phyloP scores from a whole-genome alignment of 2,329 filamentous ascomycete species.

The Tolypocladium capitatum region DNA sequence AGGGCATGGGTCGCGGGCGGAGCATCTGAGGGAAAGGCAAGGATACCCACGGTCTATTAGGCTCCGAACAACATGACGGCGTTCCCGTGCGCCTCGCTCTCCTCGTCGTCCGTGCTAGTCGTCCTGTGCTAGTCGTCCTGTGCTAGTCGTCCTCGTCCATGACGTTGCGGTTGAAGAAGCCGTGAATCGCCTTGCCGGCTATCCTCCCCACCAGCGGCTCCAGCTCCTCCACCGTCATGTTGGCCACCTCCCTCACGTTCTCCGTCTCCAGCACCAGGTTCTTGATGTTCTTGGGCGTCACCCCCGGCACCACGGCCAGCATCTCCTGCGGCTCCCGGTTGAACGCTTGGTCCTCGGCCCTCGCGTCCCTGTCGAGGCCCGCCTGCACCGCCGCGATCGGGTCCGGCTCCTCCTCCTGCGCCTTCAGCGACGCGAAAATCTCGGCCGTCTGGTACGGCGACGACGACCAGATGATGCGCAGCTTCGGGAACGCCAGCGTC shows the following conservation, averaged over 20 bases:
- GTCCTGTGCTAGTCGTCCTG: too few species aligned
- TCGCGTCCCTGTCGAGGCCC: constrained; percentile 48
- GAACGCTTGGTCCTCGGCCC: constrained; percentile 56
- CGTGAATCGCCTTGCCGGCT: constrained; percentile 56
- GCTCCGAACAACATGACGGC: too few species aligned
- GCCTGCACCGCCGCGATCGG: constrained; percentile 74
- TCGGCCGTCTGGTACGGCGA: constrained; percentile 93
- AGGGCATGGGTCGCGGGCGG: too few species aligned
- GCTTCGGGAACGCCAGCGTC: constrained; percentile 77
- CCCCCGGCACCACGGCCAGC: constrained; percentile 70
- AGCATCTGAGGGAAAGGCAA: too few species aligned
- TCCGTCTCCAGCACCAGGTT: constrained; percentile 59
- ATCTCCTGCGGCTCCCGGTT: constrained; percentile 84
- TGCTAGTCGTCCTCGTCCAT: constrained; percentile 37
- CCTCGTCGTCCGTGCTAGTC: too few species aligned
- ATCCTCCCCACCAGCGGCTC: constrained; percentile 64
- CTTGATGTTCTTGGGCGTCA: constrained; percentile 66
- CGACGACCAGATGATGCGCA: constrained; percentile 88
- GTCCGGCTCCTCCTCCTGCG: constrained; percentile 79
- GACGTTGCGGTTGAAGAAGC: constrained; percentile 63
- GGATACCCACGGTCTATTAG: too few species aligned
- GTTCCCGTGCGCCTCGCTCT: too few species aligned
- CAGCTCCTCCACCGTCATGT: constrained; percentile 66
- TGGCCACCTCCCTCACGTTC: constrained; percentile 71
- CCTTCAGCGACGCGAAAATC: constrained; percentile 90